A percentile compares a stretch with the other conserved stretches of the same genome.
Conservation (phyloP, 371 early-diverging fungal genomes). For the Cladochytrium tenue region DNA sequence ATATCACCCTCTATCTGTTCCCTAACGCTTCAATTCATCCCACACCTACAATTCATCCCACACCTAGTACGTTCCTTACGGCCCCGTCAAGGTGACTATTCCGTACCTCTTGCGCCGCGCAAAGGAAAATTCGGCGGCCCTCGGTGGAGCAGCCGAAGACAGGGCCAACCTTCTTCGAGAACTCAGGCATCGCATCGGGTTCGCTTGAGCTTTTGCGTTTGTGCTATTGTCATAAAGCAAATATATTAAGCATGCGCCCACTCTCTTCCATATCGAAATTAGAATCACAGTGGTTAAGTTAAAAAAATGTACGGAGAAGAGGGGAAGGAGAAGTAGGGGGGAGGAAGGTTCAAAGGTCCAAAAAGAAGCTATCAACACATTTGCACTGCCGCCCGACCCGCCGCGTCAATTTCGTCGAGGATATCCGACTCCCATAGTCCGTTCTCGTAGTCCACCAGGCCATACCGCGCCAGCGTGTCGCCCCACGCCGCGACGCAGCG, state of each 20-base stretch:
- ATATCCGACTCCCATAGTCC: conserved; percentile 84
- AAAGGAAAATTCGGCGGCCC: conserved; percentile 89
- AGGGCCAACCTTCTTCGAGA: conserved; percentile 20
- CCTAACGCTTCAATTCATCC: conserved; percentile 3
- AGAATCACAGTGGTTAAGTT: no score
- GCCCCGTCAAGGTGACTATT: conserved; percentile 85
- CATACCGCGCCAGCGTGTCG: conserved; percentile 72
- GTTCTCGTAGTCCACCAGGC: conserved; percentile 83
- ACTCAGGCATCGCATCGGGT: conserved; percentile 12
- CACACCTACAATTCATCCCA: background rate
- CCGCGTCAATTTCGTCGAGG: no score
- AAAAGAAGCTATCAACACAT: no score
- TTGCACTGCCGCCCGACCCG: no score
- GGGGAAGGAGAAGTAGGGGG: no score
- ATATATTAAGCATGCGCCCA: no score
- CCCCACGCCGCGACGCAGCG: conserved; percentile 71
- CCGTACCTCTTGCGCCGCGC: conserved; percentile 94
- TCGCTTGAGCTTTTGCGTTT: no score
- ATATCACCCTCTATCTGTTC: no score
- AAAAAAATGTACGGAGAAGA: no score
- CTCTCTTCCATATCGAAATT: no score
- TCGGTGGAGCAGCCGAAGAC: conserved; percentile 39
- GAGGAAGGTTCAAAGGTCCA: no score
- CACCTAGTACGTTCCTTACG: conserved; percentile 82
- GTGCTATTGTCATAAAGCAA: no score